Conservation (phyloP, 805 yeast species). For the Hemisphaericaspora nanyangensis region DNA sequence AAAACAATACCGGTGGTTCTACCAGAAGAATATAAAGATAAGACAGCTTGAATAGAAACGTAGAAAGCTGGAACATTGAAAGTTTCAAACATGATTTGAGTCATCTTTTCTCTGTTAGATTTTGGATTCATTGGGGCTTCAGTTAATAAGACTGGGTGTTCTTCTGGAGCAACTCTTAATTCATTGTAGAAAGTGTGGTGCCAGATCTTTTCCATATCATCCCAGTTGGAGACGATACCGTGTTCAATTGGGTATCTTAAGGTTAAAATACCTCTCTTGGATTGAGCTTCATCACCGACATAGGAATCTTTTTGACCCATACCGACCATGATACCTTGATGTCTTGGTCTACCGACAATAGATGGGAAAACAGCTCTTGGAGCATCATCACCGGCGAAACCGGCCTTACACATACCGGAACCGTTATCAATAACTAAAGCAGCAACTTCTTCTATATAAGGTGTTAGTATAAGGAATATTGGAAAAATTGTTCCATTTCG, state of each 20-base stretch:
- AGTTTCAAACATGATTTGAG: conserved; percentile 98
- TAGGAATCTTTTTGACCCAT: conserved; percentile 99
- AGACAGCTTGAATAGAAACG: conserved; percentile 97
- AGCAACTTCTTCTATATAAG: conserved; percentile 42
- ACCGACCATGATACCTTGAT: conserved; percentile 99
- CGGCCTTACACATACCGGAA: conserved; percentile 99
- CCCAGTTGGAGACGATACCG: conserved; percentile 99
- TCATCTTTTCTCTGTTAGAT: conserved; percentile 99
- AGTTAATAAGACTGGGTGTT: conserved; percentile 97
- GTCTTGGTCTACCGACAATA: conserved; percentile 99
- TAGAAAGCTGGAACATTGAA: conserved; percentile 99
- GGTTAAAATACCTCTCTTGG: conserved; percentile 99
- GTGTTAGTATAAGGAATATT: conserved; percentile 21
- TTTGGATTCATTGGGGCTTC: conserved; percentile 99
- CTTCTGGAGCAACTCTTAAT: conserved; percentile 99
- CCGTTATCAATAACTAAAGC: conserved; percentile 95
- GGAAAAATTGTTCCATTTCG: too few relatives aligned
- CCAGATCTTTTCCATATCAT: conserved; percentile 99
- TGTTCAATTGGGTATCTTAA: conserved; percentile 99
- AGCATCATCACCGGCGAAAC: conserved; percentile 99
- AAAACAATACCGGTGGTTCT: conserved; percentile 99
- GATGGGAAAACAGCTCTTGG: conserved; percentile 99
- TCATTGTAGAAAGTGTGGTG: conserved; percentile 99
- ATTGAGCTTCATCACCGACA: conserved; percentile 99
- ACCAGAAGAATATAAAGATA: conserved; percentile 98